A percentile compares a stretch with the other conserved stretches of the same genome.
These are phyloP conservation scores for Salvia miltiorrhiza DNA, from an alignment of 257 asterid genomes.

Conservation along the genomic window DNA sequence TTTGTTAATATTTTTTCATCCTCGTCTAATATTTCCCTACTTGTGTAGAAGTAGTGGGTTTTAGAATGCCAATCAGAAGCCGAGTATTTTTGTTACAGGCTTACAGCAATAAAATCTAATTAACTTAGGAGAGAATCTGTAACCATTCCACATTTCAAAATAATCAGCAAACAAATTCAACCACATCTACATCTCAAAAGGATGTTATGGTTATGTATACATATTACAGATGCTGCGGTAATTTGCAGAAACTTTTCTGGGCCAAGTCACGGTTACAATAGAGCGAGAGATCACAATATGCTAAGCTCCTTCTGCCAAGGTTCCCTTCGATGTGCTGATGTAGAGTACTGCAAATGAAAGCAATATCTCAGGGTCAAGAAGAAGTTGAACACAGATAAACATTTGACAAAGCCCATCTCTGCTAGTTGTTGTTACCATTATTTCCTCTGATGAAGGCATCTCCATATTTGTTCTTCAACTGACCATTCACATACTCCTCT, in stretches of 20 bases:
- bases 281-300: not conserved
- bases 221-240: slow-evolving; percentile 18
- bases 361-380: not conserved
- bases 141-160: not conserved
- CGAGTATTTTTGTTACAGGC: not conserved
- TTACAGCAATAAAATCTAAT: not conserved
- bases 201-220: not conserved
- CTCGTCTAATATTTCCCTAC: too few species aligned
- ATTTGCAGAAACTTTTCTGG: not conserved
- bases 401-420: not conserved
- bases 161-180: slow-evolving; percentile 5
- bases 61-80: not conserved
- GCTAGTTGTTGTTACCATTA: slow-evolving; percentile 52
- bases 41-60: not conserved
- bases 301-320: slow-evolving; percentile 82
- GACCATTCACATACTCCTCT: slow-evolving; percentile 97
- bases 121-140: not conserved
- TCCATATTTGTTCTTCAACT: slow-evolving; percentile 90
- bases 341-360: slow-evolving; percentile 64
- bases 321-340: slow-evolving; percentile 93
- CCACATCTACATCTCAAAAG: not conserved
- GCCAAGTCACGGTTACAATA: slow-evolving; percentile 3
- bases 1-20: too few species aligned
- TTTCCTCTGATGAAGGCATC: slow-evolving; percentile 98
- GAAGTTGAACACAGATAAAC: not conserved